A percentile compares a stretch with the other conserved stretches of the same genome.
Evolutionary conservation across 129 eudicot species (phyloP).

Genomic region (Mikania micrantha): DNA sequence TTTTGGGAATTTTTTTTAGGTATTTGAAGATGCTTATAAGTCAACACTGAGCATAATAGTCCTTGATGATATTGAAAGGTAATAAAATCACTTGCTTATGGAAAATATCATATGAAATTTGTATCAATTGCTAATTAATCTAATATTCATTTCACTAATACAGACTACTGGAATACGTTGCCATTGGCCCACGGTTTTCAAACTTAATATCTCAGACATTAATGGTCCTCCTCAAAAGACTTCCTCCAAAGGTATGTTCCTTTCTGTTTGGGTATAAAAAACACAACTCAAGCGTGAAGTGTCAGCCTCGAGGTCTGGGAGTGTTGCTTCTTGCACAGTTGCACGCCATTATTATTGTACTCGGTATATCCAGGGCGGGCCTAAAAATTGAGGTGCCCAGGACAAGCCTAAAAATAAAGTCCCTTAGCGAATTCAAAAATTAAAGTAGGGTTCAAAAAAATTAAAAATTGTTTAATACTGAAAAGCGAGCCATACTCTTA

Average conservation of each 20-base stretch:
- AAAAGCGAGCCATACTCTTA: too few species aligned
- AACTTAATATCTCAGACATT: conserved; percentile 91
- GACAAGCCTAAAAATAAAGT: too few species aligned
- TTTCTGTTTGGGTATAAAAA: not conserved
- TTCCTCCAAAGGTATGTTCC: conserved; percentile 77
- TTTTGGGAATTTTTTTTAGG: conserved; percentile 37
- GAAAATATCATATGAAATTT: not conserved
- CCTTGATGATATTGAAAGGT: conserved; percentile 99
- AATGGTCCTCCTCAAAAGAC: conserved; percentile 92
- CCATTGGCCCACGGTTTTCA: conserved; percentile 98
- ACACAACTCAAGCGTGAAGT: not conserved
- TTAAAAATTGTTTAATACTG: too few species aligned
- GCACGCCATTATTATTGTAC: not conserved
- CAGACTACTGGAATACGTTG: conserved; percentile 91
- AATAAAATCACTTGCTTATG: conserved; percentile 8
- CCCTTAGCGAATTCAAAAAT: too few species aligned
- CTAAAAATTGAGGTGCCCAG: too few species aligned
- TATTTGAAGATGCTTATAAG: conserved; percentile 94
- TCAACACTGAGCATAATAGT: conserved; percentile 81
- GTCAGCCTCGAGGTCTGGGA: too few species aligned
- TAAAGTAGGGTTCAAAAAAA: too few species aligned
- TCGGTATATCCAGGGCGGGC: too few species aligned
- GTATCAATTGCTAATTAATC: not conserved
- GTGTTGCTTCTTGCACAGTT: not conserved
- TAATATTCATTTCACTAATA: conserved; percentile 5